Evolutionary conservation across 2,329 filamentous ascomycete genomes (phyloP), one percentile per base, ranked within the genome.

Genomic region (Pseudocercospora fijiensis): DNA sequence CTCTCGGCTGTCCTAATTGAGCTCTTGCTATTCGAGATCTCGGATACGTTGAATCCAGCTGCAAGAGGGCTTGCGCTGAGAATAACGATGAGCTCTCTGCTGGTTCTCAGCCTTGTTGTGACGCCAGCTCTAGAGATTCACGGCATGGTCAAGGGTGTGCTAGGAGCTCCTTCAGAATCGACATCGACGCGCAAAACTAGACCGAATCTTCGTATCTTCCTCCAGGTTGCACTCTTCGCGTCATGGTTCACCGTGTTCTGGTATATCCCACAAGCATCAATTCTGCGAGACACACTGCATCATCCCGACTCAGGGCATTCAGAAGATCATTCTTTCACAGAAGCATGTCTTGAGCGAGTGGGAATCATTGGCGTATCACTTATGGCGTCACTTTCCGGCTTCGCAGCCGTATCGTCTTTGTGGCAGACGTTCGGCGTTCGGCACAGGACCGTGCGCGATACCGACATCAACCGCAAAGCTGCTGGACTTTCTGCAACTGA

Each of bases 371-470:
- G 92, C 3, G 92, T 95, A 61, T 88, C 89, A 55, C 79, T 95
- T 59, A 96, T 96, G 91, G 92, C 91, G 16, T 83, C 93, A 13
- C 81, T 96, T n/a, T 91, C 91, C 6, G 92, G 92, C 0, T 96
- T 96, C 72, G 92, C 92, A 5, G 91, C 91, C n/a, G 90, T 96
- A 33, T 93, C 90, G 24, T 89, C 90, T 1, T 87, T 92, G 1
- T 96, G 92, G 91, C 90, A 96, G 73, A 91, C 86, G 0, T 91
- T 96, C 77, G 85, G 87, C 24, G 86, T 87, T 28, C 85, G 84
- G 43, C 80, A 85, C 52, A 82, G 84, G 28, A 85, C 85, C 3
- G 85, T 82, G 66, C 70, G 76, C 0, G 91, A 96, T 57, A 82
- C 86, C 9, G 90, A 94, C 69, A 84, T 96, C 55, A 81, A 85